Percentiles rank a stretch among this genome's conserved stretches.
These are phyloP conservation scores for Speleostelium caveatum DNA, from an alignment of 78 protist genomes.

Conservation along the genomic window DNA sequence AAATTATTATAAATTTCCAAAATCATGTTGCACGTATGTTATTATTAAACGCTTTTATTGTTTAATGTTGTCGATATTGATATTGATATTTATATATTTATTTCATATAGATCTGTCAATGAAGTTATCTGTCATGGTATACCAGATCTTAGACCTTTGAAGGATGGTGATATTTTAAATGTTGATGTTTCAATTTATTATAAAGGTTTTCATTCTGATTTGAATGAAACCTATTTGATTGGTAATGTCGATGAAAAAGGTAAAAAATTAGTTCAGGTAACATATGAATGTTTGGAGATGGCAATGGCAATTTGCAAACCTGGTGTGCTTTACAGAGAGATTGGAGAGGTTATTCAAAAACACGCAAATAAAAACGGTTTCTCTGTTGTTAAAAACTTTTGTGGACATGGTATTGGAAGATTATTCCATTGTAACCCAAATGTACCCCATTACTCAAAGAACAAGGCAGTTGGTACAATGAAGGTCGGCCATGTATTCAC, in stretches of 20 bases:
- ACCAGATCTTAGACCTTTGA: constrained; percentile 91
- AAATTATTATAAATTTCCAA: constrained; percentile 95
- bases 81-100: neutral
- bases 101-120: constrained; percentile 82
- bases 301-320: constrained; percentile 63
- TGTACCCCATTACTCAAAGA: constrained; percentile 92
- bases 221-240: constrained; percentile 93
- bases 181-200: constrained; percentile 94
- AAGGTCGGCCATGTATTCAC: constrained; percentile 95
- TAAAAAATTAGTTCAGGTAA: constrained; percentile 60
- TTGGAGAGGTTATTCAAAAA: constrained; percentile 89
- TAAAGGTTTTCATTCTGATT: constrained; percentile 96
- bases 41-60: neutral
- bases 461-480: constrained; percentile 94
- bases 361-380: constrained; percentile 80
- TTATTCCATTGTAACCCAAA: constrained; percentile 94
- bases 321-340: constrained; percentile 88
- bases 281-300: constrained; percentile 73
- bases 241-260: constrained; percentile 90
- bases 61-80: neutral
- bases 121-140: constrained; percentile 99
- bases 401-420: constrained; percentile 97
- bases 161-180: constrained; percentile 96
- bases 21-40: constrained; percentile 91
- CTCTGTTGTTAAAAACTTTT: constrained; percentile 86